Evolutionary conservation across 1,139 yeast genomes (phyloP).

Genomic region (Tardiomyces digboiensis): DNA sequence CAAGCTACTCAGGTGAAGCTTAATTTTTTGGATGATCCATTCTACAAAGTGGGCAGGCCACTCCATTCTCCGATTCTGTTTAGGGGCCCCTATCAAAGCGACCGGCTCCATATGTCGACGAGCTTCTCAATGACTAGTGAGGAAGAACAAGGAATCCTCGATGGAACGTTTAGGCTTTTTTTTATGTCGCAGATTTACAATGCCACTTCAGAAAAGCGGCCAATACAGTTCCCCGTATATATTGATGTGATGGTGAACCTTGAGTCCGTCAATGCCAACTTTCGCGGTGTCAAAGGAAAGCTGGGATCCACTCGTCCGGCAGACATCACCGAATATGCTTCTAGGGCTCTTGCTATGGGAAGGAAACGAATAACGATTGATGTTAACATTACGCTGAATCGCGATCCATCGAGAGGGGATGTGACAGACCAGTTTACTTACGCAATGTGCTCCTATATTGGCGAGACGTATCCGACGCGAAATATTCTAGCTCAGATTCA

Average conservation of each 20-base stretch:
- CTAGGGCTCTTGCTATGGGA: background rate
- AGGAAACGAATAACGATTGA: background rate
- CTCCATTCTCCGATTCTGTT: slow-evolving; percentile 17
- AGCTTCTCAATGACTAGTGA: slow-evolving; percentile 10
- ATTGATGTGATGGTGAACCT: slow-evolving; percentile 16
- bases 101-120: slow-evolving; percentile 8
- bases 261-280: slow-evolving; percentile 16
- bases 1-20: slow-evolving; percentile 3
- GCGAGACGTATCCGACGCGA: slow-evolving; percentile 12
- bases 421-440: slow-evolving; percentile 14
- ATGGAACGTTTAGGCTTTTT: slow-evolving; percentile 9
- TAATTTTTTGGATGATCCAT: slow-evolving; percentile 21
- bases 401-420: slow-evolving; percentile 10
- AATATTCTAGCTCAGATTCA: slow-evolving; percentile 19
- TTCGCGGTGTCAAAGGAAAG: slow-evolving; percentile 29
- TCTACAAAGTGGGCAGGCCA: slow-evolving; percentile 15
- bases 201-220: slow-evolving; percentile 5
- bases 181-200: slow-evolving; percentile 13
- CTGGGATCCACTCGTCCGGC: slow-evolving; percentile 32
- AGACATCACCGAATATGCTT: slow-evolving; percentile 22
- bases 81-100: slow-evolving; percentile 12
- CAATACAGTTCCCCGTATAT: slow-evolving; percentile 16
- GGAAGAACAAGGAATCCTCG: slow-evolving; percentile 5
- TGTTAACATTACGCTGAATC: slow-evolving; percentile 2
- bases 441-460: slow-evolving; percentile 22